Percentiles rank a stretch among this genome's conserved stretches.
Evolutionary conservation across 805 yeast species (phyloP).

Genomic region (Pichia rugopelliculosa): DNA sequence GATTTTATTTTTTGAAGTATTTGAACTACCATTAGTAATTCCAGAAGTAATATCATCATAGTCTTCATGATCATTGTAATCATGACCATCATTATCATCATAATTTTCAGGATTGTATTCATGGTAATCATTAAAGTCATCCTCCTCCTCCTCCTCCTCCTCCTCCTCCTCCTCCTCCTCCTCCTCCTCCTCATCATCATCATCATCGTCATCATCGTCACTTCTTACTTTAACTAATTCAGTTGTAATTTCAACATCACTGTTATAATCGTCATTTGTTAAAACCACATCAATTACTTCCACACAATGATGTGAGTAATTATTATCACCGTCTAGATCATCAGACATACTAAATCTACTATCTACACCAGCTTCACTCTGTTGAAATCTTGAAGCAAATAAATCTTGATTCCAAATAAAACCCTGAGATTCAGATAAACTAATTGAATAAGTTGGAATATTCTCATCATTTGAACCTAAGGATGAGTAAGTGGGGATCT

Average conservation of each 20-base stretch:
- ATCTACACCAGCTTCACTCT: conserved; percentile 33
- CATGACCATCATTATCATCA: neutral
- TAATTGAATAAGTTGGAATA: conserved; percentile 34
- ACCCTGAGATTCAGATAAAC: conserved; percentile 61
- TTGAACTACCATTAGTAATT: neutral
- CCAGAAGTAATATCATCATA: too few relatives aligned
- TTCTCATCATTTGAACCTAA: conserved; percentile 11
- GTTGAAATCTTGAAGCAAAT: conserved; percentile 67
- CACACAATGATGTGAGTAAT: neutral
- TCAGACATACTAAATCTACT: conserved; percentile 16
- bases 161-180: neutral
- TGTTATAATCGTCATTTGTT: conserved; percentile 6
- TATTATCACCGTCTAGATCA: conserved; percentile 11
- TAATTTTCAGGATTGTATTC: too few relatives aligned
- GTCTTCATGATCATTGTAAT: neutral
- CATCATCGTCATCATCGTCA: conserved; percentile 4
- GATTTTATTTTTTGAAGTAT: neutral
- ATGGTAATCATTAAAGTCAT: too few relatives aligned
- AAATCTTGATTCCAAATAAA: conserved; percentile 71
- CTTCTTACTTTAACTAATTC: conserved; percentile 3
- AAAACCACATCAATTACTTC: conserved; percentile 5
- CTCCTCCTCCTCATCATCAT: conserved; percentile 1
- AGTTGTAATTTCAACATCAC: conserved; percentile 5
- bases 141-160: neutral
- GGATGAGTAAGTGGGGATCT: conserved; percentile 26